Conservation (phyloP, 768 basidiomycete genomes). For the Ramaria rubella region DNA sequence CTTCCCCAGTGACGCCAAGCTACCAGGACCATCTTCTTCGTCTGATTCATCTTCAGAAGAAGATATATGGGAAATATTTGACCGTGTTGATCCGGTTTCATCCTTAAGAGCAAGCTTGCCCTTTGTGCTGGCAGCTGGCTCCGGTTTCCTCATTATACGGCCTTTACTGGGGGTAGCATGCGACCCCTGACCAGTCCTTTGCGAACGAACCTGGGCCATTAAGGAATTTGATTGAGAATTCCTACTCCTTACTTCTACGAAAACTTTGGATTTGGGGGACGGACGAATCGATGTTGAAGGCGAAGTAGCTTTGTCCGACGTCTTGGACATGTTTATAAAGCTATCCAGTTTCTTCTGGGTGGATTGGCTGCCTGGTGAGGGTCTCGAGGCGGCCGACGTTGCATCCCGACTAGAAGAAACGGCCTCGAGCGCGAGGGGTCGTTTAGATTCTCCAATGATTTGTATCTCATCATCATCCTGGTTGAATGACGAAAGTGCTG, state of each 20-base stretch:
- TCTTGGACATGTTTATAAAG: not conserved
- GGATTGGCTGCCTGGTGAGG: not conserved
- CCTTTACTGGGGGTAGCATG: not conserved
- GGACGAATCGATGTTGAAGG: not conserved
- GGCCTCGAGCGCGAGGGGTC: not conserved
- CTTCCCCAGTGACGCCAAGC: conserved; percentile 48
- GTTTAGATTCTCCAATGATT: conserved; percentile 18
- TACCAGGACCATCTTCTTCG: conserved; percentile 33
- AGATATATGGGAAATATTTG: not conserved
- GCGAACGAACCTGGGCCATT: not conserved
- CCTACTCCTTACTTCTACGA: not conserved
- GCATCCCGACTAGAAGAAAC: not conserved
- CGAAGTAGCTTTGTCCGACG: not conserved
- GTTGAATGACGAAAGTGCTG: conserved; percentile 56
- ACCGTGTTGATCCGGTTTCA: not conserved
- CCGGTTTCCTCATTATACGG: not conserved
- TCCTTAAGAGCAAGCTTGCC: not conserved
- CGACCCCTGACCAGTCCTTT: not conserved
- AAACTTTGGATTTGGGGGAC: not conserved
- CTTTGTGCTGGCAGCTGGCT: not conserved
- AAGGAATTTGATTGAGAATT: not conserved
- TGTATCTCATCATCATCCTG: conserved; percentile 52
- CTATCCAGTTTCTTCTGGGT: not conserved
- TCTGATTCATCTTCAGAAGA: conserved; percentile 36
- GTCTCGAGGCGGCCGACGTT: not conserved